Evolutionary conservation across 139 green algal species (phyloP), one percentile per base, ranked within the genome.

Genomic region (Tetradesmus obliquus): DNA sequence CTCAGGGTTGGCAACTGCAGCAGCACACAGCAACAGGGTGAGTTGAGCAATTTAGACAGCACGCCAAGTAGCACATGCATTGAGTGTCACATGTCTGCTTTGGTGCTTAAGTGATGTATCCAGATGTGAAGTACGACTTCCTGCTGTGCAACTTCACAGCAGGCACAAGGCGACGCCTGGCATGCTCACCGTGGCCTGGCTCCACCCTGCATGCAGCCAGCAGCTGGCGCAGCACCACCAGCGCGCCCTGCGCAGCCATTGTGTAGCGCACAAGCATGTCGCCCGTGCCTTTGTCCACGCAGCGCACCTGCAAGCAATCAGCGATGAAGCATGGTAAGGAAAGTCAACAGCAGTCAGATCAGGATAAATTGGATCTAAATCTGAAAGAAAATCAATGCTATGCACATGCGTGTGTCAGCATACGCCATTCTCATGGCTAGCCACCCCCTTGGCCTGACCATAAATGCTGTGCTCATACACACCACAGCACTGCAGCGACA

Each of bases 211-310:
- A 83, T 7, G 86, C 51, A 3, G 20, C 19, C 86, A 90, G n/a
- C 86, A 90, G 71, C 60, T 90, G 86, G n/a, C 24, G 55, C 76
- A 91, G 76, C 88, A 91, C 76, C 53, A 55, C n/a, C 76, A 91
- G 79, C 12, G 88, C 76, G 32, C 60, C 71, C 55, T 91, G 24
- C 10, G 88, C 88, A 55, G 88, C 88, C 79, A 91, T 79, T n/a
- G 55, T 91, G 57, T 87, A 87, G 17, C 88, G 88, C 57, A 87
- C 79, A 76, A 91, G 69, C 76, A 86, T 91, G 88, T 91, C 88
- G 9, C 88, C 88, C n/a, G 88, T 91, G 54, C 55, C 24, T 32
- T 91, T 91, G 24, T 91, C 88, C 51, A 91, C 88, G 79, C 88
- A 91, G 55, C 88, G 76, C 19, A 92, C 62, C 88, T 92, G 58